Base-by-base conservation (phyloP, 768 basidiomycete genomes). In the Suillus paluster region DNA sequence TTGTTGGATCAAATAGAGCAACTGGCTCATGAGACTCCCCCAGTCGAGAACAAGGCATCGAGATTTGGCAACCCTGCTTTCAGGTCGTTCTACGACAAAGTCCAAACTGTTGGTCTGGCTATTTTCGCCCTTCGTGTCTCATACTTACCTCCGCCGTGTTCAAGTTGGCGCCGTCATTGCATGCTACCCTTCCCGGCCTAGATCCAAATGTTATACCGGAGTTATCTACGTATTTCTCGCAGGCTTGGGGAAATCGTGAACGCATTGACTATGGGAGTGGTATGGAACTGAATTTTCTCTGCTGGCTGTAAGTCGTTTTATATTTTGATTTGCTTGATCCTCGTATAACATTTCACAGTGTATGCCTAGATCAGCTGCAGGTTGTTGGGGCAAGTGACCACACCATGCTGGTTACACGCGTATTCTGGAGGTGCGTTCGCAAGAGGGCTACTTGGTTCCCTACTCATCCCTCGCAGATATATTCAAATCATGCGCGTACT, bases 261-360 rank as follows among this genome's bases (percentile, higher is more conserved):
- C 81, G 97, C 10, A 95, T 99, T 58, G 97, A 99, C 76, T 99
- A 99, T 75, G 97, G 97, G n/a, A 97, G 95, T 68, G 97, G 97
- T 15, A 99, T 99, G 97, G 97, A 99, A 71, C 82, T 99, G 48
- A 97, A 98, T 75, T 99, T 98, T 70, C 63, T 99, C 3, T 98
- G 96, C 69, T 98, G 95, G 95, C 71, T 99, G 96, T 97, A 72
- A 66, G 94, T 79, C 12, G 1, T 23, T 10, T 17, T 6, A 7
- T 4, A 15, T 36, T 41, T 38, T 14, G 0, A 19, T n/a, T 12
- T 30, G 2, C 7, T 52, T 2, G 8, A 27, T 48, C 36, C 33
- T 63, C 12, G 64, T 3, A 36, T 15, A 19, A n/a, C 0, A n/a
- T 30, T 21, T 21, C 63, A 30, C 69, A 98, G 97, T 64, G 79